These are phyloP conservation scores for Stephania yunnanensis DNA, from an alignment of 164 flowering plant species.

Conservation along the genomic window DNA sequence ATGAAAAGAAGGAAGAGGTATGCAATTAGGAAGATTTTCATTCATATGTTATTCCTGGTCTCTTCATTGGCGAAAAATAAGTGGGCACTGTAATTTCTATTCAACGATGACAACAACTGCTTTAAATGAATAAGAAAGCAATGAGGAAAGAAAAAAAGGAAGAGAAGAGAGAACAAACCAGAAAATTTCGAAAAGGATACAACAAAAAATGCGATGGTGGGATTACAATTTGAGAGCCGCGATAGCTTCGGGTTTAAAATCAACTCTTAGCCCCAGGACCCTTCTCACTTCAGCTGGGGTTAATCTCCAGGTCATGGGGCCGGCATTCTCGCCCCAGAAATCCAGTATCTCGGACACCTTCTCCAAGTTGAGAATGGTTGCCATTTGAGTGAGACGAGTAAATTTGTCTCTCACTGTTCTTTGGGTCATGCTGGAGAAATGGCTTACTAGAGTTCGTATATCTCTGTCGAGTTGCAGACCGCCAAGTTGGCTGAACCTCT, in stretches of 20 bases:
- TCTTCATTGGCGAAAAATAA: neutral
- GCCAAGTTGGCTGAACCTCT: slow-evolving; percentile 88
- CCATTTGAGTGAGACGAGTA: slow-evolving; percentile 95
- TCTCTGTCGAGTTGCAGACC: slow-evolving; percentile 96
- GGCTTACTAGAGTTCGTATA: slow-evolving; percentile 70
- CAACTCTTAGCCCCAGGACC: slow-evolving; percentile 78
- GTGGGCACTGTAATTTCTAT: neutral
- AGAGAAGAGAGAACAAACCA: neutral
- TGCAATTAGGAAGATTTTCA: neutral
- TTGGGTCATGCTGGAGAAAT: slow-evolving; percentile 89
- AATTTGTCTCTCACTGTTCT: slow-evolving; percentile 95
- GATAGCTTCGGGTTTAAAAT: slow-evolving; percentile 91
- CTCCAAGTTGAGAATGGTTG: slow-evolving; percentile 90
- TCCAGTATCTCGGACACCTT: slow-evolving; percentile 94
- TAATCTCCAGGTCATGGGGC: slow-evolving; percentile 98
- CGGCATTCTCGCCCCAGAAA: slow-evolving; percentile 99
- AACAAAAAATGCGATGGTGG: neutral
- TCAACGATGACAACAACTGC: neutral
- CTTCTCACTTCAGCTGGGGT: slow-evolving; percentile 98
- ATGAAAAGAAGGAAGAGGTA: neutral
- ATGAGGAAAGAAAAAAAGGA: neutral
- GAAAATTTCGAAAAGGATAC: neutral
- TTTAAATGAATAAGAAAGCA: neutral
- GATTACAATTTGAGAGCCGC: slow-evolving; percentile 66
- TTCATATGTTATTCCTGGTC: neutral